Base-by-base conservation (phyloP, 148 eudicot genomes). In the Vaccinium corymbosum region DNA sequence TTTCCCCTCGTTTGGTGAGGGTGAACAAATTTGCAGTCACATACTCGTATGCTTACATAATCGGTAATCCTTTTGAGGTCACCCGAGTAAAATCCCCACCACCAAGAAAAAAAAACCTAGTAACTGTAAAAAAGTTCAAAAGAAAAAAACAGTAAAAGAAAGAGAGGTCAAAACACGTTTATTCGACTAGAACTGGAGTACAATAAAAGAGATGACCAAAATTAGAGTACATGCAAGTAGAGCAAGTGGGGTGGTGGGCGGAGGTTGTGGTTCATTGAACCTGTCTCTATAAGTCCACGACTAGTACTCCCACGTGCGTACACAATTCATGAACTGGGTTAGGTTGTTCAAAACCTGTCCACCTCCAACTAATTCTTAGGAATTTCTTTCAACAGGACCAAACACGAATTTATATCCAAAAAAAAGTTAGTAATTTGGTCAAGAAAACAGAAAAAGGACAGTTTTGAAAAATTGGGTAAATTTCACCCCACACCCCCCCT, bases 241-340 rank as follows among this genome's bases (percentile, higher is more conserved):
- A 27, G 73, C 73, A 27, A 68, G 73, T 68, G 42, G 73, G 73
- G 73, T 27, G 73, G 73, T 68, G 73, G 73, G 73, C 73, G 73
- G 53, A 14, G 72, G 32, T 66, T 12, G 3, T 15, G 4, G 73
- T 68, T 68, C 73, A 68, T 29, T 29, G 73, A 68, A 68, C 42
- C 73, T 29, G 13, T 25, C 32, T 11, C 3, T 9, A 2, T 62
- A 64, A 13, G 13, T 6, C 38, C 38, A 68, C 71, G 10, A 9
- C 6, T 15, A 19, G 46, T 42, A 61, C 1, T 68, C 42, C 42
- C 38, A 68, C 38, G 73, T 68, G 73, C 73, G 73, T 68, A 16
- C 73, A 68, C 42, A 68, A 25, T 68, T 27, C 17, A 68, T 4
- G 73, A 68, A 29, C 38, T 61, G 72, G 72, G 72, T 66, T 66